Base-by-base conservation (phyloP, 164 flowering plant genomes). In the Aristolochia fimbriata region DNA sequence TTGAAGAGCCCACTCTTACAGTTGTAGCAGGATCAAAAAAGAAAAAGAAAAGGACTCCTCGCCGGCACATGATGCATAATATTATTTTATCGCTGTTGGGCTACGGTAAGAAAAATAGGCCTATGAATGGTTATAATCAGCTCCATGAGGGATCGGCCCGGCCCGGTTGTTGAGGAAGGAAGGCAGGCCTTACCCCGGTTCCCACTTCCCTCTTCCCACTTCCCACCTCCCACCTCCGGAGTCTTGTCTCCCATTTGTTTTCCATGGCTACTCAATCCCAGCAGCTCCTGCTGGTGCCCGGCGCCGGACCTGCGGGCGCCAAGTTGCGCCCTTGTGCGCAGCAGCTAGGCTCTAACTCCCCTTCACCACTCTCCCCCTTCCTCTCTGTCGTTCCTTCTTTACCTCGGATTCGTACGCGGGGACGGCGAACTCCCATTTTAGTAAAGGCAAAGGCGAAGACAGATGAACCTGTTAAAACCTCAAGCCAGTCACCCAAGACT, bases 371-470 rank as follows among this genome's bases (percentile, higher is more conserved):
- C 12, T 58, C 59, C 47, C 51, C 62, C 25, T 43, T 59, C 20
- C 31, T 65, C 21, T 53, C 46, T 19, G 24, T 59, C 45, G 43
- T 37, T 37, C 69, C 59, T 46, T 45, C 13, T 60, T 27, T 57
- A 11, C 60, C 49, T 22, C 46, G 51, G n/a, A 15, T 47, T 41
- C 47, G 53, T 15, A 53, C 30, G 53, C 19, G 25, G 33, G 37
- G 21, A 27, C 41, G 16, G 58, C 0, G 16, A 33, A 24, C 27
- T 54, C 23, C 55, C 41, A 63, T 55, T 19, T 21, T 46, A 22
- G 46, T 68, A 21, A n/a, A 50, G 23, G 73, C 73, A 11, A 69
- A 67, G 37, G 51, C 25, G 37, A 70, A 46, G 51, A 27, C 55
- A 27, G 58, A 63, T 59, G 71, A 64, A 53, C 23, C n/a, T 1